Percentiles rank a stretch among this genome's conserved stretches.
Conservation (phyloP, 306 rosid species). For the Cyclanthera cordifolia region DNA sequence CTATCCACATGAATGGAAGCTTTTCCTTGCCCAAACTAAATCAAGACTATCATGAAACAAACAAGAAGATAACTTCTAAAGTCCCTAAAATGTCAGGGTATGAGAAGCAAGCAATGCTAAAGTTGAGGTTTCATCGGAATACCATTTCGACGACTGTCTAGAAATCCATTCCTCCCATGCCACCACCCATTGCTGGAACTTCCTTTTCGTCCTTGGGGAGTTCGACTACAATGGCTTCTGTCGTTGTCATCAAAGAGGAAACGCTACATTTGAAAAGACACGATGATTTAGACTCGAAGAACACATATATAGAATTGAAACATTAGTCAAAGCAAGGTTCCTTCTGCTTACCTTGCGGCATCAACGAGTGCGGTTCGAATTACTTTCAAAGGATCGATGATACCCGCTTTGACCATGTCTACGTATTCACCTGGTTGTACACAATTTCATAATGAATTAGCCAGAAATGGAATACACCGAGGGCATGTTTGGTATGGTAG, state of each 20-base stretch:
- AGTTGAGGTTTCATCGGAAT: neutral
- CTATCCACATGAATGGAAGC: neutral
- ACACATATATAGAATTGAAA: neutral
- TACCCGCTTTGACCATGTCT: slow-evolving; percentile 83
- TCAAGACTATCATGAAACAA: slow-evolving; percentile 10
- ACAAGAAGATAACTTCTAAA: neutral
- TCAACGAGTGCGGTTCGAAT: slow-evolving; percentile 91
- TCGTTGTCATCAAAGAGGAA: slow-evolving; percentile 91
- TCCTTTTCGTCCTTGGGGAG: slow-evolving; percentile 71
- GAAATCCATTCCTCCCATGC: slow-evolving; percentile 56
- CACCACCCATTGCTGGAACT: slow-evolving; percentile 46
- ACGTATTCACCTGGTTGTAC: slow-evolving; percentile 69
- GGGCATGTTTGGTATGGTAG: no score
- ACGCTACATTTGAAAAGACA: slow-evolving; percentile 38
- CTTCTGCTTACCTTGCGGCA: slow-evolving; percentile 61
- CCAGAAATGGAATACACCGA: neutral
- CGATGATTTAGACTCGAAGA: neutral
- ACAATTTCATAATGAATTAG: neutral
- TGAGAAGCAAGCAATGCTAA: neutral
- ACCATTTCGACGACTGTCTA: slow-evolving; percentile 12
- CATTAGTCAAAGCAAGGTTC: neutral
- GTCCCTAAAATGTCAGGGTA: neutral
- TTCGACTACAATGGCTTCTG: slow-evolving; percentile 78
- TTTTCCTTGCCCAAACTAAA: neutral
- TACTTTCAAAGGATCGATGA: slow-evolving; percentile 89